Percentiles rank a stretch among this genome's conserved stretches.
These are phyloP conservation scores for Sugiyamaella novakii DNA, from an alignment of 1,139 yeast genomes.

Conservation along the genomic window DNA sequence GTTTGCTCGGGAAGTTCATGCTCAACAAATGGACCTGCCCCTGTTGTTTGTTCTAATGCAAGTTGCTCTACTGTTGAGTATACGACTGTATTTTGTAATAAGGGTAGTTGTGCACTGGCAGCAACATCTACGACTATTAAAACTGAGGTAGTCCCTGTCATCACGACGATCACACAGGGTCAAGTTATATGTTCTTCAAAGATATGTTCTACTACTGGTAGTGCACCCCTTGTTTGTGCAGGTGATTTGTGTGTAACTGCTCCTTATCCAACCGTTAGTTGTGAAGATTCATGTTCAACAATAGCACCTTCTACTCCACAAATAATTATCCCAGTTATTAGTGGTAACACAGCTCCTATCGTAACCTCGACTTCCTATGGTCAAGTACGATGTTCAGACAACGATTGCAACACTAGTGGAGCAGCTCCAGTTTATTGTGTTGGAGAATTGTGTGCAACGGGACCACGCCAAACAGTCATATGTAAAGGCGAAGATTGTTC, in stretches of 20 bases:
- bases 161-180: slow-evolving; percentile 13
- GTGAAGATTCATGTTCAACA: slow-evolving; percentile 10
- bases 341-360: neutral
- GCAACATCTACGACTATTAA: neutral
- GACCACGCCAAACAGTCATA: slow-evolving; percentile 7
- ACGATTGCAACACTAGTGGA: slow-evolving; percentile 10
- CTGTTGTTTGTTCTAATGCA: slow-evolving; percentile 14
- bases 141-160: neutral
- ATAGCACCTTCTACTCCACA: slow-evolving; percentile 8
- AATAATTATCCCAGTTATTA: slow-evolving; percentile 9
- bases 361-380: slow-evolving; percentile 13
- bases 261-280: slow-evolving; percentile 16
- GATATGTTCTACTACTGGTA: slow-evolving; percentile 12
- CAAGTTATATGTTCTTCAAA: slow-evolving; percentile 11
- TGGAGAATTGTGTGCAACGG: slow-evolving; percentile 15
- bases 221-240: slow-evolving; percentile 18
- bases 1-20: slow-evolving; percentile 13
- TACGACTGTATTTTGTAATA: slow-evolving; percentile 14
- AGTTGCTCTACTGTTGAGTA: slow-evolving; percentile 10
- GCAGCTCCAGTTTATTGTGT: slow-evolving; percentile 19
- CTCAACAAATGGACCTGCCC: slow-evolving; percentile 15
- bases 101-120: slow-evolving; percentile 3
- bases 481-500: slow-evolving; percentile 6
- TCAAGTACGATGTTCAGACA: slow-evolving; percentile 9
- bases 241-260: slow-evolving; percentile 10